phyloP scores from a whole-genome alignment of 2,329 filamentous ascomycete species.

The Coniochaeta ligniaria region DNA sequence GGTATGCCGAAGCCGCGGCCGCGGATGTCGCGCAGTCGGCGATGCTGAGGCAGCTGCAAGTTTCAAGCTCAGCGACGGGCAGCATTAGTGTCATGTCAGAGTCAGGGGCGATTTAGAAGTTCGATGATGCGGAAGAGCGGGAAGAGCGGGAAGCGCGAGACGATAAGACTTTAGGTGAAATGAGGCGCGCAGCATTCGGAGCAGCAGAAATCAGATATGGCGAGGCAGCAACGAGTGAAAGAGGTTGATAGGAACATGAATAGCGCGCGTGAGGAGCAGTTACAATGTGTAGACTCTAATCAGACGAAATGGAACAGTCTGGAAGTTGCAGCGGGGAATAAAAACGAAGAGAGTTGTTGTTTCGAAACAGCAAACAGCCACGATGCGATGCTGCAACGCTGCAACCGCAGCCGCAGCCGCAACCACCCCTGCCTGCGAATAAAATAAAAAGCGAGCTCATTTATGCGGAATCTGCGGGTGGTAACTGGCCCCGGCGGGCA shows the following conservation, averaged over 20 bases:
- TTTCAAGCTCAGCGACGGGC: background rate
- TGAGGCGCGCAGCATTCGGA: background rate
- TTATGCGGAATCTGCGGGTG: no score
- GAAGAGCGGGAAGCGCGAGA: background rate
- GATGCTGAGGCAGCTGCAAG: background rate
- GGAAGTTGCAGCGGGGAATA: background rate
- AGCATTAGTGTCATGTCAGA: background rate
- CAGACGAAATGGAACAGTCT: background rate
- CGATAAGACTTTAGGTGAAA: background rate
- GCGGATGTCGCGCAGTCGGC: no score
- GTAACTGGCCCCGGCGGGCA: no score
- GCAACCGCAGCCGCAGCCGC: no score
- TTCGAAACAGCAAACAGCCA: background rate
- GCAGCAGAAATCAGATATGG: no score
- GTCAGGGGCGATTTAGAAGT: background rate
- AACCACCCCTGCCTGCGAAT: no score
- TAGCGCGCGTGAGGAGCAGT: background rate
- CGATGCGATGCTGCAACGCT: background rate
- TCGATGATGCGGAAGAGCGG: background rate
- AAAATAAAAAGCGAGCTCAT: no score
- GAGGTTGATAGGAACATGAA: background rate
- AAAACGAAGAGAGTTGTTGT: background rate
- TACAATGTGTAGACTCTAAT: no score
- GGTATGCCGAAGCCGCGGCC: background rate
- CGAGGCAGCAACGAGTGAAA: no score